Conservation (phyloP, 768 basidiomycete species). For the Piloderma croceum region DNA sequence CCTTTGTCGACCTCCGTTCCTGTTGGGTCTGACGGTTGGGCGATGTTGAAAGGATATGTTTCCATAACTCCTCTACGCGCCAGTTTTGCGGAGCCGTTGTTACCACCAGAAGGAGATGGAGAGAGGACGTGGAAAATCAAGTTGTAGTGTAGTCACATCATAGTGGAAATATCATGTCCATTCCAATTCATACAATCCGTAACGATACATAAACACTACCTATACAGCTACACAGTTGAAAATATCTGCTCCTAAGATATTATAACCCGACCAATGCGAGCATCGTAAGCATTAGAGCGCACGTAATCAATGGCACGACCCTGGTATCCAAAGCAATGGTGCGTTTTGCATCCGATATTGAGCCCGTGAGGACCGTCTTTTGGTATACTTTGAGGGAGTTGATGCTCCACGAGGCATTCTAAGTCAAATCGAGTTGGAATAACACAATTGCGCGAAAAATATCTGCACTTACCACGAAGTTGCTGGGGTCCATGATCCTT, state of each 20-base stretch:
- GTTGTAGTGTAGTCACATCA: too few species aligned
- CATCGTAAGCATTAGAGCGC: too few species aligned
- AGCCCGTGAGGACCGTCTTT: constrained; percentile 43
- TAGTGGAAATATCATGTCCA: too few species aligned
- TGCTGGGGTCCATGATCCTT: constrained; percentile 57
- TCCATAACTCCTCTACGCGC: constrained; percentile 78
- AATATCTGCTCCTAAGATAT: too few species aligned
- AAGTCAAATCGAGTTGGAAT: constrained; percentile 3
- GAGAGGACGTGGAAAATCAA: too few species aligned
- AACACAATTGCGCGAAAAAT: background rate
- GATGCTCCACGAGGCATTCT: constrained; percentile 82
- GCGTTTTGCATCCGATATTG: constrained; percentile 19
- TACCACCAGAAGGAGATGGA: too few species aligned
- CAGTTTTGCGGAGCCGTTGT: constrained; percentile 62
- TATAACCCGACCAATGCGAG: too few species aligned
- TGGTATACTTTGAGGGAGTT: constrained; percentile 73
- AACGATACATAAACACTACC: too few species aligned
- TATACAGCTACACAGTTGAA: too few species aligned
- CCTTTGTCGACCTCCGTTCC: constrained; percentile 58
- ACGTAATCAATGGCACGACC: too few species aligned
- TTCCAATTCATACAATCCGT: too few species aligned
- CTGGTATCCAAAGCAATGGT: too few species aligned
- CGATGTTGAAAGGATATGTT: constrained; percentile 59
- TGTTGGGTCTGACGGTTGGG: constrained; percentile 79
- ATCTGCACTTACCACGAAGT: constrained; percentile 69